Percentiles rank a stretch among this genome's conserved stretches.
Conservation (phyloP, 2,329 filamentous ascomycete species). For the Colletotrichum paranaense region DNA sequence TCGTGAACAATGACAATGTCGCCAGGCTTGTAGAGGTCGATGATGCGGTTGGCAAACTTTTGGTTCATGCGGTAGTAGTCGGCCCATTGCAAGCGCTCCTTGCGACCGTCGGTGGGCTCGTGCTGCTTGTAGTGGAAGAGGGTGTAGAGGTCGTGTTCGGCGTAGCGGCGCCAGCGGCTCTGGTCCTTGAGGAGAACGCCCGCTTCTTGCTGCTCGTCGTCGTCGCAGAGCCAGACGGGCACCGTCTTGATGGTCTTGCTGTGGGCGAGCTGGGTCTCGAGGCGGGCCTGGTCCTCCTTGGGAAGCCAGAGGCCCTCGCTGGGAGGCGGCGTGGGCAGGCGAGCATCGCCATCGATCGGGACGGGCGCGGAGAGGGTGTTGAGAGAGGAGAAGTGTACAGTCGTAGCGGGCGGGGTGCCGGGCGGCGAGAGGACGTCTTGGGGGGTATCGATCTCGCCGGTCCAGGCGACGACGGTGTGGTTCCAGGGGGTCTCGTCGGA, state of each 20-base stretch:
- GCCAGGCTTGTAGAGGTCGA: constrained; percentile 90
- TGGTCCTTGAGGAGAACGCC: constrained; percentile 85
- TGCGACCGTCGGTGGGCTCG: constrained; percentile 85
- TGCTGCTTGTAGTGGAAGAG: constrained; percentile 97
- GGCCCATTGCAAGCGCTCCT: constrained; percentile 85
- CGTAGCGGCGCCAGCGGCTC: constrained; percentile 87
- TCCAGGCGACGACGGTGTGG: constrained; percentile 94
- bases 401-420: constrained; percentile 59
- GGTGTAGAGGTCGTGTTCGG: constrained; percentile 91
- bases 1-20: constrained; percentile 95
- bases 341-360: constrained; percentile 72
- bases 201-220: constrained; percentile 72
- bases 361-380: constrained; percentile 85
- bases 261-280: constrained; percentile 80
- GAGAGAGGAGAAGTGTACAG: constrained; percentile 64
- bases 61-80: constrained; percentile 96
- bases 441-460: constrained; percentile 80
- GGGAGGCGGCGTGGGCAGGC: constrained; percentile 66
- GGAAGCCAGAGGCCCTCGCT: constrained; percentile 78
- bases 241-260: constrained; percentile 82
- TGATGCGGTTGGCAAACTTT: constrained; percentile 88
- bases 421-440: constrained; percentile 57
- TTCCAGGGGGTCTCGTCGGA: constrained; percentile 89
- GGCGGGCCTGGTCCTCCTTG: constrained; percentile 74
- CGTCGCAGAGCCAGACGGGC: constrained; percentile 90